Base-by-base conservation (phyloP, 2,329 filamentous ascomycete genomes). In the Endoconidiophora polonica region DNA sequence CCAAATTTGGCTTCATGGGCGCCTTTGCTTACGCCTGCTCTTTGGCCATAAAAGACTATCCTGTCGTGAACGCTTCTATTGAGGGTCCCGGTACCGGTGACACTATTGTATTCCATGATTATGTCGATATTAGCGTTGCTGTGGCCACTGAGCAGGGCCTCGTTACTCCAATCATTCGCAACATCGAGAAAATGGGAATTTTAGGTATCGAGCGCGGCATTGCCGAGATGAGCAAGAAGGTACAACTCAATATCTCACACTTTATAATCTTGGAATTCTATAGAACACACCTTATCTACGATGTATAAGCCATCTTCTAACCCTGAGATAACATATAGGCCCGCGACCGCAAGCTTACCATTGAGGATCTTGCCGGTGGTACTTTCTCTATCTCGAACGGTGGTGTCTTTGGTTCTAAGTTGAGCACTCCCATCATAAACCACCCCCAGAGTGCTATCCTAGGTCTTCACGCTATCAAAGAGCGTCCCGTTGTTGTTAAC, bases 1-100 rank as follows among this genome's bases (percentile, higher is more conserved):
- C 96, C 52, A 98, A 96, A 73, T 81, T 98, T 49, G 91, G 91
- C n/a, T 98, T 96, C 72, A 96, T 98, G 90, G 91, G 87, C 64
- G 90, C 90, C 50, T 98, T 98, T 68, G 85, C 90, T 3, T 84
- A 83, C 56, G 91, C 91, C 44, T 85, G 79, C 59, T 79, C 94
- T 42, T 72, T 96, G 54, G 91, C 91, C 52, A 94, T 95, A 85
- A 84, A 83, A 60, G 88, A 96, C 56, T 72, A 96, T n/a, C 91
- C 88, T 10, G 82, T 81, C 1, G 86, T 96, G 59, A 98, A 98
- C 61, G 91, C 90, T 20, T 94, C 88, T 37, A 98, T 98, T 57
- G 91, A 98, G 64, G 91, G 91, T 7, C 86, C 87, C 46, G 86
- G 90, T 60, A 86, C 87, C 44, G 91, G 91, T 53, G 91, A 98